Evolutionary conservation across 176 grass and related monocot genomes (phyloP).

Genomic region (Pharus latifolius): DNA sequence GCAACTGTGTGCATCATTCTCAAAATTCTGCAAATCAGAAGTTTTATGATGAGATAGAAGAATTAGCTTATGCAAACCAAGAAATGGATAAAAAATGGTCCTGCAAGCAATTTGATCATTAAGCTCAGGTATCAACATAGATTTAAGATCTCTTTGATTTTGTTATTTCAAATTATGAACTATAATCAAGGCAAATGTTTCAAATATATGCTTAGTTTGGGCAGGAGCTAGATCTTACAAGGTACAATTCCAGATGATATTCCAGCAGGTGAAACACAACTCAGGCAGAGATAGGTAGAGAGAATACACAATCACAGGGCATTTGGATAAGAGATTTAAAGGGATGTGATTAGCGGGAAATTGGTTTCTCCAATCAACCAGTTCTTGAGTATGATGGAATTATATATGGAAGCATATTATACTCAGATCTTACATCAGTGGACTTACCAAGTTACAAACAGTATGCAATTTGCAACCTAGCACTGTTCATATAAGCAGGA

Average conservation of each 20-base stretch:
- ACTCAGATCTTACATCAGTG: too few relatives aligned
- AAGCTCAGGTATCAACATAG: not conserved
- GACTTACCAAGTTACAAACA: too few relatives aligned
- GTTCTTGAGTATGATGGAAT: too few relatives aligned
- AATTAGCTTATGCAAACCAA: not conserved
- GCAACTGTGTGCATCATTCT: conserved; percentile 93
- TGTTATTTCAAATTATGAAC: conserved; percentile 1
- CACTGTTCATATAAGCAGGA: too few relatives aligned
- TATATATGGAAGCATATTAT: too few relatives aligned
- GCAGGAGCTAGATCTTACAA: not conserved
- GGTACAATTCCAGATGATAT: not conserved
- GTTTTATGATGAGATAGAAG: conserved; percentile 9
- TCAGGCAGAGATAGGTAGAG: not conserved
- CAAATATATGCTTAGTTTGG: not conserved
- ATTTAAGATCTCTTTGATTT: not conserved
- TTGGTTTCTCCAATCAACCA: too few relatives aligned
- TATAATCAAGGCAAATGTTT: not conserved
- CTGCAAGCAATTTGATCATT: not conserved
- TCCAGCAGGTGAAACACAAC: conserved; percentile 6
- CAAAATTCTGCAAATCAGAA: conserved; percentile 62
- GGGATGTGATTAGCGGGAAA: too few relatives aligned
- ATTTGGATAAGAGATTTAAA: too few relatives aligned
- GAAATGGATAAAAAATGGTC: not conserved
- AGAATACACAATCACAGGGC: too few relatives aligned
- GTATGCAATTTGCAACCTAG: too few relatives aligned